Evolutionary conservation across 163 green algal genomes (phyloP).

Genomic region (Chloromonas sp.): DNA sequence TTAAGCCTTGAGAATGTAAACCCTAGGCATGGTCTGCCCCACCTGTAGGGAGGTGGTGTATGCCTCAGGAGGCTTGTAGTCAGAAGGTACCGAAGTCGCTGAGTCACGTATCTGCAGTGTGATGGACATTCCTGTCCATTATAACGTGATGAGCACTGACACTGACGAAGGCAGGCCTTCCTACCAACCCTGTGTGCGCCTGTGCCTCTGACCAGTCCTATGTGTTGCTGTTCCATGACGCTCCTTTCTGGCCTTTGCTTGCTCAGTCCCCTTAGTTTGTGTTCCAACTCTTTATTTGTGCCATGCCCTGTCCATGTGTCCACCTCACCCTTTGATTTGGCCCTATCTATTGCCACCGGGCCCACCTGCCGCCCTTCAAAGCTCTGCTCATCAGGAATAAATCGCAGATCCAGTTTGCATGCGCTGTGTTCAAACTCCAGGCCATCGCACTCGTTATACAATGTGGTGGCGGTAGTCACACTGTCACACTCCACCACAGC

Average conservation of each 20-base stretch:
- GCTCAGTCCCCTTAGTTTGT: neutral
- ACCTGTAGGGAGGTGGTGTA: slow-evolving; percentile 52
- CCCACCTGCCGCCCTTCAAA: slow-evolving; percentile 44
- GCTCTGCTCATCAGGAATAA: slow-evolving; percentile 75
- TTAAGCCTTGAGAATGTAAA: neutral
- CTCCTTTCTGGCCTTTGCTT: no score
- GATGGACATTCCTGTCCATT: neutral
- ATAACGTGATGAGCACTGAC: neutral
- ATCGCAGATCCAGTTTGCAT: slow-evolving; percentile 91
- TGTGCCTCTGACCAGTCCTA: neutral
- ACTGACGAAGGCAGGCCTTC: neutral
- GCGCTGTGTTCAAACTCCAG: slow-evolving; percentile 77
- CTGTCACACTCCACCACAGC: slow-evolving; percentile 71
- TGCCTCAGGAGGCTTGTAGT: slow-evolving; percentile 74
- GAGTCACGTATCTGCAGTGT: slow-evolving; percentile 54
- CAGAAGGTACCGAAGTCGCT: slow-evolving; percentile 54
- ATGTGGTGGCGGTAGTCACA: slow-evolving; percentile 44
- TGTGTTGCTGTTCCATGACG: neutral
- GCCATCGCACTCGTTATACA: slow-evolving; percentile 82
- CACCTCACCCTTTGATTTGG: neutral
- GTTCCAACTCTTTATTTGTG: neutral
- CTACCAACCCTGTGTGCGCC: neutral
- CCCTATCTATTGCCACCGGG: no score
- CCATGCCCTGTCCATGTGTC: neutral
- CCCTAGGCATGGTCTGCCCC: neutral